Conservation (phyloP, 179 eudicot genomes). For the Vitellaria paradoxa region DNA sequence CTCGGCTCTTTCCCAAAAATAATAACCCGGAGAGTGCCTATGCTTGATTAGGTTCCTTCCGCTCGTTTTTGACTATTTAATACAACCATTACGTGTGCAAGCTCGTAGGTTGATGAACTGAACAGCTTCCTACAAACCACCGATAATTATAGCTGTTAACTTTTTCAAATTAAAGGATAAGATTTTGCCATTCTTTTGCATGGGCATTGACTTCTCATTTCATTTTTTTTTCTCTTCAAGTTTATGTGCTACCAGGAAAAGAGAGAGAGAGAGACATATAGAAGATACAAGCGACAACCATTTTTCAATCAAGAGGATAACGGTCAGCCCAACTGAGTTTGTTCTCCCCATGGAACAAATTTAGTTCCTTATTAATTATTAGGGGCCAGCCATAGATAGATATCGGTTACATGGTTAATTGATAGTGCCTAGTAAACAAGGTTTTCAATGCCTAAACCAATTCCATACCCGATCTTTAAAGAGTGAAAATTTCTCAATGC, state of each 20-base stretch:
- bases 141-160: not conserved
- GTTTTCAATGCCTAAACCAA: not conserved
- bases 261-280: not conserved
- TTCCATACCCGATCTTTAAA: not conserved
- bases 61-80: not conserved
- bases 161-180: not conserved
- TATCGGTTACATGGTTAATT: not conserved
- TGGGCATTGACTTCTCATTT: not conserved
- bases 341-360: not conserved
- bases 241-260: not conserved
- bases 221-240: not conserved
- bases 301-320: not conserved
- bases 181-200: not conserved
- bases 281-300: not conserved
- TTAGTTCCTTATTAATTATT: too few species aligned
- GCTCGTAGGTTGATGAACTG: not conserved
- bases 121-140: conserved; percentile 3
- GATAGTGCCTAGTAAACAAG: not conserved
- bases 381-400: not conserved
- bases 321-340: not conserved
- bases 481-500: not conserved
- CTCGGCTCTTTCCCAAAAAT: too few species aligned
- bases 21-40: not conserved
- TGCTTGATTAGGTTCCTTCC: not conserved
- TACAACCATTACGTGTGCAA: not conserved